Evolutionary conservation across 1,139 yeast species (phyloP).

Genomic region (Meyerozyma carpophila): DNA sequence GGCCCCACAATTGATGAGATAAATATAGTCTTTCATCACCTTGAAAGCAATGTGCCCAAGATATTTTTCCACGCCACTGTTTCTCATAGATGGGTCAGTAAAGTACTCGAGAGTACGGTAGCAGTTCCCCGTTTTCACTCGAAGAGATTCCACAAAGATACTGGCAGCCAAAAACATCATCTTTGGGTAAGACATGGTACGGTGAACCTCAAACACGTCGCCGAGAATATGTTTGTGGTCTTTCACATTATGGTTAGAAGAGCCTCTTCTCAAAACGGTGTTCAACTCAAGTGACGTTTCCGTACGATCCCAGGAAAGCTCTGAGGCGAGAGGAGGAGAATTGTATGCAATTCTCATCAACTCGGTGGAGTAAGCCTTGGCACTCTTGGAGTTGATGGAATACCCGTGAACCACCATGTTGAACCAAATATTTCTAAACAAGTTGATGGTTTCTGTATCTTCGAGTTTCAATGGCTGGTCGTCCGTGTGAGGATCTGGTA

Average conservation of each 20-base stretch:
- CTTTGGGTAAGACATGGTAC: slow-evolving; percentile 68
- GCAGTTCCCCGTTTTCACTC: slow-evolving; percentile 80
- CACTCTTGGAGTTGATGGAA: slow-evolving; percentile 53
- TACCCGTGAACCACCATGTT: slow-evolving; percentile 92
- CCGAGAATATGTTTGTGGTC: slow-evolving; percentile 63
- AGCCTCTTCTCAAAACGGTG: slow-evolving; percentile 84
- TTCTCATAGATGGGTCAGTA: slow-evolving; percentile 77
- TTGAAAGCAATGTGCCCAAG: slow-evolving; percentile 62
- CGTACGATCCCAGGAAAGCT: slow-evolving; percentile 75
- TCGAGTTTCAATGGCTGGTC: slow-evolving; percentile 32
- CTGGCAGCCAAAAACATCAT: slow-evolving; percentile 87
- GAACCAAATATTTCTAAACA: slow-evolving; percentile 90
- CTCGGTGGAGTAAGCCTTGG: slow-evolving; percentile 39
- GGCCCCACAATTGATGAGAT: slow-evolving; percentile 41
- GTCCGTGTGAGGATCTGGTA: slow-evolving; percentile 52
- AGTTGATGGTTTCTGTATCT: slow-evolving; percentile 43
- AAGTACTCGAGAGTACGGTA: slow-evolving; percentile 70
- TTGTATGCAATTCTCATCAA: slow-evolving; percentile 74
- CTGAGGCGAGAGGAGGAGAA: slow-evolving; percentile 92
- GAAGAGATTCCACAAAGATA: slow-evolving; percentile 66
- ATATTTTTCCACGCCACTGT: slow-evolving; percentile 67
- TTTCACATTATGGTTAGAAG: slow-evolving; percentile 76
- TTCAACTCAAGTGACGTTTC: slow-evolving; percentile 91
- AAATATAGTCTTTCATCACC: slow-evolving; percentile 54
- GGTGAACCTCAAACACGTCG: slow-evolving; percentile 43